phyloP scores from a whole-genome alignment of 352 stramenopile species.

The Elongisporangium undulatum region DNA sequence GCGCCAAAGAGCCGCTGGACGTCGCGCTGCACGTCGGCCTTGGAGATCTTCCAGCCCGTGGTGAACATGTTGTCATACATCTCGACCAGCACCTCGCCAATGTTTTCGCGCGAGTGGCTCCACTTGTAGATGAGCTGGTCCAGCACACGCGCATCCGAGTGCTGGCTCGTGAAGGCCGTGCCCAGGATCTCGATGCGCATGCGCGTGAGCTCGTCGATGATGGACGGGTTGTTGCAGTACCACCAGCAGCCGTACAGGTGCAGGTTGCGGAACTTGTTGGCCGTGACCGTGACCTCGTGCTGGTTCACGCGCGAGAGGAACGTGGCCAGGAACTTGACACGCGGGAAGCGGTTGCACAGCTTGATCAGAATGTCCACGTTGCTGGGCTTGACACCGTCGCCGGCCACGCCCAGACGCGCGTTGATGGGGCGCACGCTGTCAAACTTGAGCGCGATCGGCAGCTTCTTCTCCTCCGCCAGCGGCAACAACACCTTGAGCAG shows the following conservation, averaged over 20 bases:
- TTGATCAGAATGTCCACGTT: slow-evolving; percentile 84
- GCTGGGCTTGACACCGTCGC: slow-evolving; percentile 90
- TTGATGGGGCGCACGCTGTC: slow-evolving; percentile 89
- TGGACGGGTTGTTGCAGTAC: slow-evolving; percentile 96
- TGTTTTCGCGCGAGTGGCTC: slow-evolving; percentile 88
- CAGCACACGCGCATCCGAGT: slow-evolving; percentile 91
- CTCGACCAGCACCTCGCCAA: slow-evolving; percentile 82
- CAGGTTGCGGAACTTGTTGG: slow-evolving; percentile 93
- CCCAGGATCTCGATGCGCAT: slow-evolving; percentile 94
- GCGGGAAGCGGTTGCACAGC: slow-evolving; percentile 84
- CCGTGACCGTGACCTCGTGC: slow-evolving; percentile 92
- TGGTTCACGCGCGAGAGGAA: slow-evolving; percentile 92
- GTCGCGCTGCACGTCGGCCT: slow-evolving; percentile 82
- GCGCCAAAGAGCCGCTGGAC: slow-evolving; percentile 79
- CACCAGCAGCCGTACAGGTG: slow-evolving; percentile 94
- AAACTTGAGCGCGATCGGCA: slow-evolving; percentile 94
- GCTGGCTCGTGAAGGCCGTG: slow-evolving; percentile 92
- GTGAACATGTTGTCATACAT: slow-evolving; percentile 86
- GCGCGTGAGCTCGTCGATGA: slow-evolving; percentile 83
- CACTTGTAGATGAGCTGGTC: slow-evolving; percentile 96
- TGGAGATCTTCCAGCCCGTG: slow-evolving; percentile 86
- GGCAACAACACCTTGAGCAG: slow-evolving; percentile 88
- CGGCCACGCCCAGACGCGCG: slow-evolving; percentile 65
- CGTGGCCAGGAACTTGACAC: slow-evolving; percentile 94
- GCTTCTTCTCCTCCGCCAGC: slow-evolving; percentile 80